Base-by-base conservation (phyloP, 495 filamentous ascomycete species). In the Xylaria longipes region DNA sequence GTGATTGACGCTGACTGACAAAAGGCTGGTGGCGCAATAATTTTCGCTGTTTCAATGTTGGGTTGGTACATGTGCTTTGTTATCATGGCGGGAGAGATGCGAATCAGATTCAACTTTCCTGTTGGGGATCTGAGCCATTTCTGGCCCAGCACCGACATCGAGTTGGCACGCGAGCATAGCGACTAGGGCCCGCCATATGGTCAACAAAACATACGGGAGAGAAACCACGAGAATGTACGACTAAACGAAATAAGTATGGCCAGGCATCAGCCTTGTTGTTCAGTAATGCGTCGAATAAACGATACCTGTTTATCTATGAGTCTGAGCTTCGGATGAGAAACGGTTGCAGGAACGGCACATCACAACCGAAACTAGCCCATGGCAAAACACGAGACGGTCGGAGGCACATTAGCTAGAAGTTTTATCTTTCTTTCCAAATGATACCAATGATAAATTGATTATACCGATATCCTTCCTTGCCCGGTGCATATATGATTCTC, bases 11-110 rank as follows among this genome's bases (percentile, higher is more conserved):
- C 41, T 52, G 17, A 41, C 20, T 37, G 39, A 46, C 8, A 5
- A 69, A 45, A 84, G 84, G 75, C 78, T 41, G 84, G 85, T 8
- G 86, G 84, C 11, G 85, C 85, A 17, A 68, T 85, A 8, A 63
- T 87, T 35, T 87, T 89, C 65, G 75, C 87, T 6, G 83, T 87
- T 29, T 83, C 84, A 0, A 27, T 83, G 1, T 71, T 89, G 48
- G 86, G 86, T 7, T 89, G 84, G 84, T 88, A 88, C 68, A 87
- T 88, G 82, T 83, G 82, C 54, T 83, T 87, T 63, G 82, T 85
- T 27, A 85, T 85, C 71, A 86, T 89, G 85, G 84, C 84, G 0
- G 84, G 81, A 12, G 86, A 89, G 78, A 87, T 88, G 86, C 78
- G 87, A 22, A 83, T 88, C 67, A 79, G 80, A 0, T 65, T 89